Evolutionary conservation across 331 rosid species (phyloP).

Genomic region (Stylosanthes scabra): DNA sequence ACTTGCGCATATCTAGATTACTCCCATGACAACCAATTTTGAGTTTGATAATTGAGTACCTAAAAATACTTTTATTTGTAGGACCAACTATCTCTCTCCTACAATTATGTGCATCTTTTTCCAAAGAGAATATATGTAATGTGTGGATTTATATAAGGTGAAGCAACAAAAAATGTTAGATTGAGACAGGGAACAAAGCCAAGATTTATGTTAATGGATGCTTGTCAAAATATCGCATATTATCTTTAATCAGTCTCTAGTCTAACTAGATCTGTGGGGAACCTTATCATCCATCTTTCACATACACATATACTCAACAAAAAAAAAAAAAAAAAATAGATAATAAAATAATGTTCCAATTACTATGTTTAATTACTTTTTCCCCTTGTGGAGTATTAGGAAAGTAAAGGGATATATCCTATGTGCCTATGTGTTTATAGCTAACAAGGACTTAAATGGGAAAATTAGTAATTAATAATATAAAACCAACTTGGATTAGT

Average conservation of each 20-base stretch:
- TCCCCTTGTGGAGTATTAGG: too few relatives aligned
- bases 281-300: constrained; percentile 61
- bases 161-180: constrained; percentile 57
- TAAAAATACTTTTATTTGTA: constrained; percentile 34
- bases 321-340: constrained; percentile 21
- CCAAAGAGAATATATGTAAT: constrained; percentile 68
- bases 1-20: constrained; percentile 56
- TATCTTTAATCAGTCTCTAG: constrained; percentile 72
- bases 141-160: constrained; percentile 71
- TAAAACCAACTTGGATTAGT: too few relatives aligned
- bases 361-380: too few relatives aligned
- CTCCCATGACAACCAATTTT: constrained; percentile 52
- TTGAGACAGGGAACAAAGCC: constrained; percentile 79
- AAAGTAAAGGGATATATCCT: too few relatives aligned
- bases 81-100: constrained; percentile 53
- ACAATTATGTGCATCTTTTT: constrained; percentile 59
- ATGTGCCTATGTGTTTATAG: too few relatives aligned
- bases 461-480: too few relatives aligned
- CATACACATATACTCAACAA: constrained; percentile 54
- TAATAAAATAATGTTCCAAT: constrained; percentile 70
- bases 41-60: constrained; percentile 65
- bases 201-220: constrained; percentile 73
- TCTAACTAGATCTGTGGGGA: constrained; percentile 70
- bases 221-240: constrained; percentile 82
- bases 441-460: too few relatives aligned